Base-by-base conservation (phyloP, 2,329 filamentous ascomycete species). In the Paecilomyces sp. region DNA sequence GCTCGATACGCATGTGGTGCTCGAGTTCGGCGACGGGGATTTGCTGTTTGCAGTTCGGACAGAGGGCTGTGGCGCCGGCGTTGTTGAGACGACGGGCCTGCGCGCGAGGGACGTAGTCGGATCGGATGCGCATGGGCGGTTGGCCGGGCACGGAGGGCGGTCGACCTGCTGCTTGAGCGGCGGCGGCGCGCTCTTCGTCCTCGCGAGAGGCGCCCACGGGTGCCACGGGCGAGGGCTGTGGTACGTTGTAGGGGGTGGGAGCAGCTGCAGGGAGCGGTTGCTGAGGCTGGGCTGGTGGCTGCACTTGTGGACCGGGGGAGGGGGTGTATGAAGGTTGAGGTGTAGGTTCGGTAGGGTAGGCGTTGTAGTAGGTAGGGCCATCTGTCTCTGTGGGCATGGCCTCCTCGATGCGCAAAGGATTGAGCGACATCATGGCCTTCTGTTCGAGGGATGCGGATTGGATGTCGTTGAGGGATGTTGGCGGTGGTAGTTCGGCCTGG, bases 361-460 rank as follows among this genome's bases (percentile, higher is more conserved):
- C 64, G 67, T 79, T 76, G 75, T 84, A 71, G 80, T 87, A 80
- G 61, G 87, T 75, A 12, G 75, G 72, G 6, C 67, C 64, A 58
- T 78, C 85, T 62, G 89, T 85, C 53, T 91, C 90, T 56, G 87
- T 89, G 3, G 94, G 94, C 84, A 96, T 90, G 5, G 93, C 92
- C 80, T 99, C 94, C 75, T 99, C 94, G 64, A 99, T 92, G 60
- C 93, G 88, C 66, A 92, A 76, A 1, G 90, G 85, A 67, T 86
- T 87, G 64, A 97, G 88, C 41, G 92, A 95, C 70, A 94, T 89
- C 75, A 89, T 90, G 59, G 93, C 95, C 76, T 95, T 94, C 75
- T 97, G 92, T 71, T 99, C 94, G 18, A 99, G 83, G 8, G 92
- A 97, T 31, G 92, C 91, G 62, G 92, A 95, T 73, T 97, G 92